phyloP scores from a whole-genome alignment of 768 basidiomycete species.

The Boletus rubroflammeus region DNA sequence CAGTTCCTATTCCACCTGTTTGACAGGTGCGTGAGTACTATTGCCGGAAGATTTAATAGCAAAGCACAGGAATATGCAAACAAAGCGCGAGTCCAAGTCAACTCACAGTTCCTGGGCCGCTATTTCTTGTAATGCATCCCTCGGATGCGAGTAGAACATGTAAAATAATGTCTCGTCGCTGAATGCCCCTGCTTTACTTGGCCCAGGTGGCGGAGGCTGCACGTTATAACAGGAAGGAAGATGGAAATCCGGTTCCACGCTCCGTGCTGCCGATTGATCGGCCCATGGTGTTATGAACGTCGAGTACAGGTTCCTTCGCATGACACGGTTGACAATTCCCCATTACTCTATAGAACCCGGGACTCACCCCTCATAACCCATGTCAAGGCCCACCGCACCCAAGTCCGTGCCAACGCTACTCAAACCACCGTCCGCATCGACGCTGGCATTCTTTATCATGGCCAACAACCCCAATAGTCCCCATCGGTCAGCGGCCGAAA shows the following conservation, averaged over 20 bases:
- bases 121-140: constrained; percentile 90
- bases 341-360: constrained; percentile 19
- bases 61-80: constrained; percentile 5
- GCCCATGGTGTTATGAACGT: constrained; percentile 97
- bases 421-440: constrained; percentile 76
- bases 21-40: constrained; percentile 4
- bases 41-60: background rate
- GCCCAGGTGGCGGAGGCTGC: constrained; percentile 79
- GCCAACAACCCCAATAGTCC: constrained; percentile 83
- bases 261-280: constrained; percentile 79
- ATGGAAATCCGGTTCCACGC: constrained; percentile 89
- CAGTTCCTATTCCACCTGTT: constrained; percentile 89
- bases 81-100: constrained; percentile 9
- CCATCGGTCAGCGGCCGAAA: constrained; percentile 94
- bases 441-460: constrained; percentile 75
- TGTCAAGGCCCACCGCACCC: constrained; percentile 87
- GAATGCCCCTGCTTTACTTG: constrained; percentile 76
- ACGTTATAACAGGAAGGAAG: constrained; percentile 92
- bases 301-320: constrained; percentile 70
- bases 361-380: constrained; percentile 78
- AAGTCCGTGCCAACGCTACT: constrained; percentile 88
- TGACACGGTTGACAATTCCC: constrained; percentile 20
- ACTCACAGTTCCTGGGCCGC: constrained; percentile 94
- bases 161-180: constrained; percentile 96
- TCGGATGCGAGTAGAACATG: constrained; percentile 94